phyloP scores from a whole-genome alignment of 805 yeast species.

The Middelhovenomyces tepae region DNA sequence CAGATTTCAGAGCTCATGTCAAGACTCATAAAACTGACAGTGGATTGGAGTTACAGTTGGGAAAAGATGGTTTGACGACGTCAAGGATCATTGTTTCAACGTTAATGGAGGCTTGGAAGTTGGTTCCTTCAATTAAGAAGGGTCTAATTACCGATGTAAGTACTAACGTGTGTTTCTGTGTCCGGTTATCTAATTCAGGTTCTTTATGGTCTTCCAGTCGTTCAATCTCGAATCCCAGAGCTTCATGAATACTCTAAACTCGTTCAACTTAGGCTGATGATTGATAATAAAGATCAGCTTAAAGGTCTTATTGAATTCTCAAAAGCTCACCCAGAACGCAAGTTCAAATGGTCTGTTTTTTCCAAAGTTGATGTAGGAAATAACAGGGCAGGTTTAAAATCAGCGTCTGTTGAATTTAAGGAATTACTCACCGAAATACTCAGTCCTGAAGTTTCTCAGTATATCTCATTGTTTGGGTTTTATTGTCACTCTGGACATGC shows the following conservation, averaged over 20 bases:
- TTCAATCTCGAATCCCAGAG: slow-evolving; percentile 39
- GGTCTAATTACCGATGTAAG: slow-evolving; percentile 40
- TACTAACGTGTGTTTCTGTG: too few relatives aligned
- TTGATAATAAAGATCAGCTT: slow-evolving; percentile 54
- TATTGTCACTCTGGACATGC: slow-evolving; percentile 80
- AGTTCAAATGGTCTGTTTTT: slow-evolving; percentile 47
- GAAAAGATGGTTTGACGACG: slow-evolving; percentile 34
- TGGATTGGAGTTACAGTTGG: slow-evolving; percentile 50
- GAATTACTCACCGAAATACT: slow-evolving; percentile 29
- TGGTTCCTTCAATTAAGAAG: slow-evolving; percentile 32
- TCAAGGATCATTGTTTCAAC: slow-evolving; percentile 72
- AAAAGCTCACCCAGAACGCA: slow-evolving; percentile 19
- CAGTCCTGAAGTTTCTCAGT: slow-evolving; percentile 21
- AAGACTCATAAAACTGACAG: slow-evolving; percentile 67
- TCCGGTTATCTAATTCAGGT: too few relatives aligned
- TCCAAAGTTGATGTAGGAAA: slow-evolving; percentile 67
- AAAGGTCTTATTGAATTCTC: slow-evolving; percentile 36
- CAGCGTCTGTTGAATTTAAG: slow-evolving; percentile 30
- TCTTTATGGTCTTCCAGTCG: slow-evolving; percentile 53
- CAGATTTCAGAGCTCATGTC: slow-evolving; percentile 68
- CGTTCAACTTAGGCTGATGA: slow-evolving; percentile 37
- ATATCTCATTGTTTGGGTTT: slow-evolving; percentile 50
- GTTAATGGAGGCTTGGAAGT: slow-evolving; percentile 52
- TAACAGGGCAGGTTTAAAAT: slow-evolving; percentile 52
- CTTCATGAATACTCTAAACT: slow-evolving; percentile 34